Evolutionary conservation across 1,284 basidiomycete genomes (phyloP).

Genomic region (Limonomyces culmigenus): DNA sequence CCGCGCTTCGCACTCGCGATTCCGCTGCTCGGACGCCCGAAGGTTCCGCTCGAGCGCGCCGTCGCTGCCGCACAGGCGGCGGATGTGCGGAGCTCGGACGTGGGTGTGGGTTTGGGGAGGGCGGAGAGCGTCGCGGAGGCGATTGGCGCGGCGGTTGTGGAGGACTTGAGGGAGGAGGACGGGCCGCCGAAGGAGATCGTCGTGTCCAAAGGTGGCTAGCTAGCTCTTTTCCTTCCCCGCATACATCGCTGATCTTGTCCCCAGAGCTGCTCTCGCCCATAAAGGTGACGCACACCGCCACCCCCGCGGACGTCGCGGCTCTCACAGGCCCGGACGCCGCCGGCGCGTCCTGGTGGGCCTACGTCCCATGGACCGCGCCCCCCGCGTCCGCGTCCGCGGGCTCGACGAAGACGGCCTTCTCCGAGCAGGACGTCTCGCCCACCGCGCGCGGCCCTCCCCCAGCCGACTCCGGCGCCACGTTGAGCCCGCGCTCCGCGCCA

Average conservation of each 20-base stretch:
- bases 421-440: background rate
- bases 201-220: no score
- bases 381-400: background rate
- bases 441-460: background rate
- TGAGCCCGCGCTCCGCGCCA: no score
- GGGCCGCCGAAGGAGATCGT: background rate
- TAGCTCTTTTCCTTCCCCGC: background rate
- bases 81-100: slow-evolving; percentile 3
- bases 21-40: slow-evolving; percentile 34
- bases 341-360: background rate
- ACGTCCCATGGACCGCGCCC: background rate
- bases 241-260: background rate
- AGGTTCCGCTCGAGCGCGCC: slow-evolving; percentile 23
- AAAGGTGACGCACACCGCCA: no score
- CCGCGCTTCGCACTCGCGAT: slow-evolving; percentile 30
- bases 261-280: background rate
- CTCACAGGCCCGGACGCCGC: background rate
- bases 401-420: background rate
- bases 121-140: no score
- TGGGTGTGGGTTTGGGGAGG: no score
- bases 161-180: background rate
- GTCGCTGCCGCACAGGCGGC: slow-evolving; percentile 7
- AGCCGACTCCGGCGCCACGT: background rate
- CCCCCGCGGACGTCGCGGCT: background rate
- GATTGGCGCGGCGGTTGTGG: slow-evolving; percentile 2